Base-by-base conservation (phyloP, 257 asterid genomes). In the Lantana camara region DNA sequence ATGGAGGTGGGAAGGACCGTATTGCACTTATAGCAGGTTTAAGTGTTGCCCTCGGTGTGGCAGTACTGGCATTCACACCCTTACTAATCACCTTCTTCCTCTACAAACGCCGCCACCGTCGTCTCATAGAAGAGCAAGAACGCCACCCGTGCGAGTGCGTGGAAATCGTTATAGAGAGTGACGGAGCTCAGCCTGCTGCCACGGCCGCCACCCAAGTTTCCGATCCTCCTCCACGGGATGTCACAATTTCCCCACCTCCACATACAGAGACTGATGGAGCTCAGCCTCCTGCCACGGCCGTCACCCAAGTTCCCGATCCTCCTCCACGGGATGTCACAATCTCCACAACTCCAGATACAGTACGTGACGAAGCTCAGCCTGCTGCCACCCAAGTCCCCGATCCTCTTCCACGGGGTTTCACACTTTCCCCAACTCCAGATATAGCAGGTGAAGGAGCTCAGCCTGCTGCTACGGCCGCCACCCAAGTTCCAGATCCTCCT, bases 11-110 rank as follows among this genome's bases (percentile, higher is more conserved):
- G 44, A 66, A 68, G 20, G 63, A 80, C 52, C 74, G 73, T 42
- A 77, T 88, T 17, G 87, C 86, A 17, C 95, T 91, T 16, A 89
- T 89, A 51, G 92, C 95, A 71, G 98, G 97, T 44, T 60, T 92
- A 63, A 77, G 75, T 0, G 57, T 79, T 15, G 97, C 93, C 3
- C 70, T 83, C 1, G 82, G 96, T 13, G 84, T 80, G 23, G 80
- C n/a, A n/a, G n/a, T n/a, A n/a, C n/a, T n/a, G n/a, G n/a, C 83
- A 12, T 47, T 84, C 3, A 12, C 83, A 60, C 67, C 81, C 9
- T 72, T 83, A 3, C 7, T 72, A 0, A 52, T 82, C 47, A 83
- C 70, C 44, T 66, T 83, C 58, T 66, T 83, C 56, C 22, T 82
- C 68, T 82, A 83, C 84, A 82, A 68, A 57, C 85, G 85, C 34